These are phyloP conservation scores for Sporothrix phasma DNA, from an alignment of 2,329 filamentous ascomycete species.

Conservation along the genomic window DNA sequence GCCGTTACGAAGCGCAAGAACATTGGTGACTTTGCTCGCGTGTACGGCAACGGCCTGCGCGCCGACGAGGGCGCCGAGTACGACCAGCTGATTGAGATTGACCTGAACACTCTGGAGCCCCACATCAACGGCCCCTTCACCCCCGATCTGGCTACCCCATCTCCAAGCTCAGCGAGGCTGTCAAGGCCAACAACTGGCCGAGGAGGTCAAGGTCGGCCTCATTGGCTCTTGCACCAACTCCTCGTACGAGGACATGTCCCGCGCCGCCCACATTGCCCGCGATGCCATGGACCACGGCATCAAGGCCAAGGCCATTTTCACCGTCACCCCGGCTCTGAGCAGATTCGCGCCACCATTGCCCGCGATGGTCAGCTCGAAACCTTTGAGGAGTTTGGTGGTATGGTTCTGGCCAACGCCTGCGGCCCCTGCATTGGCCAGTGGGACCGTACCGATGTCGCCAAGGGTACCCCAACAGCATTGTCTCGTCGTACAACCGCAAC, in stretches of 20 bases:
- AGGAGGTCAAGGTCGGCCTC: constrained; percentile 90
- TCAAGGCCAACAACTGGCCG: constrained; percentile 90
- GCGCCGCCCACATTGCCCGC: constrained; percentile 80
- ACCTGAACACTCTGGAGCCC: constrained; percentile 88
- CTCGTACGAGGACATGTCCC: constrained; percentile 80
- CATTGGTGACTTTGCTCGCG: constrained; percentile 82
- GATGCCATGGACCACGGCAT: constrained; percentile 87
- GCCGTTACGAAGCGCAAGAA: constrained; percentile 78
- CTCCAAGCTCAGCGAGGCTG: constrained; percentile 91
- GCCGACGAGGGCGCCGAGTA: constrained; percentile 89
- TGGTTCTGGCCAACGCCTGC: constrained; percentile 92
- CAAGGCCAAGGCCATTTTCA: constrained; percentile 89
- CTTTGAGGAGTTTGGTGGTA: constrained; percentile 90
- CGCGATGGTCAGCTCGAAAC: constrained; percentile 87
- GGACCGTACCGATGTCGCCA: constrained; percentile 88
- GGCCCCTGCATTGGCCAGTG: constrained; percentile 91
- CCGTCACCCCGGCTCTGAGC: constrained; percentile 91
- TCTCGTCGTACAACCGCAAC: constrained; percentile 99
- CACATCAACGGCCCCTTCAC: constrained; percentile 99
- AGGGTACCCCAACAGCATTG: constrained; percentile 94
- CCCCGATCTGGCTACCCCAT: constrained; percentile 96
- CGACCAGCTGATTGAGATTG: constrained; percentile 92
- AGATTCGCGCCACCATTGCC: constrained; percentile 87
- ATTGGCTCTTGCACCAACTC: constrained; percentile 98
- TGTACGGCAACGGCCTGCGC: constrained; percentile 75